phyloP scores from a whole-genome alignment of 2,329 filamentous ascomycete species.

The Aspergillus sp. region DNA sequence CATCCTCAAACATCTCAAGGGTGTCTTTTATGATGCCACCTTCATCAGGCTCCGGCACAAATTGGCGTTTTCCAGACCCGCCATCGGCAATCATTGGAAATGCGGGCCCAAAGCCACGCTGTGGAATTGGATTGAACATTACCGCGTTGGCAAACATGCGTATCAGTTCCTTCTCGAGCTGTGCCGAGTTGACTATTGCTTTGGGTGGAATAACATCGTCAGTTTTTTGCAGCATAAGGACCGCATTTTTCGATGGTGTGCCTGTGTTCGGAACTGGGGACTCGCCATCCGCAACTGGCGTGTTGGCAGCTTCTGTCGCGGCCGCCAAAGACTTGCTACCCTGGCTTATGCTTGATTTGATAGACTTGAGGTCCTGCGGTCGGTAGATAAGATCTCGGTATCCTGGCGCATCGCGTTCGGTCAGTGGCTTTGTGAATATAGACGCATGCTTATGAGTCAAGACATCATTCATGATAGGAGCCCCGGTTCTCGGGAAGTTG shows the following conservation, averaged over 20 bases:
- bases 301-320: constrained; percentile 62
- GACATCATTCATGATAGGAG: constrained; percentile 73
- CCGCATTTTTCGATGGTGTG: constrained; percentile 41
- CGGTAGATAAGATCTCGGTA: constrained; percentile 73
- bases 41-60: constrained; percentile 70
- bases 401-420: constrained; percentile 72
- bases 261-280: constrained; percentile 34
- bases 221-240: constrained; percentile 54
- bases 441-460: constrained; percentile 75
- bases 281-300: constrained; percentile 62
- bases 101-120: constrained; percentile 65
- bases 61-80: constrained; percentile 37
- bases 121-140: constrained; percentile 92
- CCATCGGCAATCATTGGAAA: constrained; percentile 54
- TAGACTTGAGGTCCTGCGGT: constrained; percentile 75
- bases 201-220: constrained; percentile 80
- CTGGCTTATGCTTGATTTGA: constrained; percentile 66
- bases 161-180: constrained; percentile 88
- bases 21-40: constrained; percentile 87
- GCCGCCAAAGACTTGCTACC: constrained; percentile 46
- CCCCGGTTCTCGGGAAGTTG: constrained; percentile 65
- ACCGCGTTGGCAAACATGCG: constrained; percentile 98
- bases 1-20: constrained; percentile 83
- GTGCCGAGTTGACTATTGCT: constrained; percentile 88
- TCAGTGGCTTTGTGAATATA: constrained; percentile 74